Evolutionary conservation across 257 asterid genomes (phyloP).

Genomic region (Nicotiana otophora): DNA sequence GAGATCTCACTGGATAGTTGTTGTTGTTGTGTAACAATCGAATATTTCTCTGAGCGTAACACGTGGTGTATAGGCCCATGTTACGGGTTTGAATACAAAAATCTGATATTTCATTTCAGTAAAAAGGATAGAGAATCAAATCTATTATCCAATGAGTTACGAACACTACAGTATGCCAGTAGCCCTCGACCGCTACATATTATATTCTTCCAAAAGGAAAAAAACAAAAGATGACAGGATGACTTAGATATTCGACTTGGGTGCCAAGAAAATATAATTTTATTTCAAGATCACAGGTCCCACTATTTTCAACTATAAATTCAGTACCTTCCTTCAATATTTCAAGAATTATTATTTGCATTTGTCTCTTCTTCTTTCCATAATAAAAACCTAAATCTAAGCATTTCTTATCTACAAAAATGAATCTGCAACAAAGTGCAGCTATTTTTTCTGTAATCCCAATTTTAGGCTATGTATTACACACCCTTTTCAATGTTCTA

Average conservation of each 20-base stretch:
- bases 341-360: not conserved
- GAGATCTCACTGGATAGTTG: too few relatives aligned
- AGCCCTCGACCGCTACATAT: not conserved
- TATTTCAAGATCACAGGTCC: not conserved
- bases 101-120: too few relatives aligned
- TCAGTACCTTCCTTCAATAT: not conserved
- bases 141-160: too few relatives aligned
- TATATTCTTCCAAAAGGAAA: not conserved
- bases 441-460: slow-evolving; percentile 4
- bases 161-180: too few relatives aligned
- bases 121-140: too few relatives aligned
- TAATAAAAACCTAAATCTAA: not conserved
- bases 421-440: not conserved
- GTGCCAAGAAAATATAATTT: not conserved
- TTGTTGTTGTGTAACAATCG: too few relatives aligned
- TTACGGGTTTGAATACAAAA: too few relatives aligned
- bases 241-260: not conserved
- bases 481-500: not conserved
- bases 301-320: not conserved
- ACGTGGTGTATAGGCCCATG: too few relatives aligned
- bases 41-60: too few relatives aligned
- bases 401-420: not conserved
- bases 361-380: not conserved
- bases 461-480: not conserved
- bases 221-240: not conserved